phyloP scores from a whole-genome alignment of 805 yeast genomes.

The Kockiozyma suomiensis region DNA sequence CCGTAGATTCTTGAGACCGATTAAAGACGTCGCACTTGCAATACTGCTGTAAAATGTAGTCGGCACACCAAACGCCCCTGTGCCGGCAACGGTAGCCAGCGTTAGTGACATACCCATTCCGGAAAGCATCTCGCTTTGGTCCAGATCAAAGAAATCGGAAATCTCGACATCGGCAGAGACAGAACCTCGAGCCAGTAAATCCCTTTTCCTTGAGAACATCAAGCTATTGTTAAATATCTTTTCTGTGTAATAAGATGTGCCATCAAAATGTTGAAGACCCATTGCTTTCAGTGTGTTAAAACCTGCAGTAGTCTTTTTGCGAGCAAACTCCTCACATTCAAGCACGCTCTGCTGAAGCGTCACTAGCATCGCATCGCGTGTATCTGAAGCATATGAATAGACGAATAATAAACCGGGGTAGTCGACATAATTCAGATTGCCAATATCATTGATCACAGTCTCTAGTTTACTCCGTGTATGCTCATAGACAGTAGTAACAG shows the following conservation, averaged over 20 bases:
- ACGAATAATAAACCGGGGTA: constrained; percentile 66
- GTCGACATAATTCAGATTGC: constrained; percentile 54
- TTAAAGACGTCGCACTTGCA: constrained; percentile 6
- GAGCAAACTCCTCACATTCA: constrained; percentile 69
- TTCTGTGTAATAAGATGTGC: constrained; percentile 54
- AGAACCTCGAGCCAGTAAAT: constrained; percentile 49
- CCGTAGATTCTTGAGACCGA: constrained; percentile 35
- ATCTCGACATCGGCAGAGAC: constrained; percentile 56
- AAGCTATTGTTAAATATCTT: constrained; percentile 67
- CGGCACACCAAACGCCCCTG: constrained; percentile 28
- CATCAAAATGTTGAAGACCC: constrained; percentile 67
- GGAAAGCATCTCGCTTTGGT: constrained; percentile 26
- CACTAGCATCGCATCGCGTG: constrained; percentile 68
- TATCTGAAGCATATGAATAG: constrained; percentile 67
- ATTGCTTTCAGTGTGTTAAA: constrained; percentile 63
- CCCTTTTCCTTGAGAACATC: constrained; percentile 81
- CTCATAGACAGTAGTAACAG: constrained; percentile 61
- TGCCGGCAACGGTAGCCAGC: constrained; percentile 32
- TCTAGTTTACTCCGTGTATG: constrained; percentile 58
- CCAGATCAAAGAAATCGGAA: constrained; percentile 70
- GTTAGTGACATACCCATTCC: constrained; percentile 33
- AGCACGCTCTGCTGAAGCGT: constrained; percentile 65
- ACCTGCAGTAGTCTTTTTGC: constrained; percentile 57
- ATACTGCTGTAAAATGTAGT: constrained; percentile 11
- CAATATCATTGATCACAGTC: constrained; percentile 55